phyloP scores from a whole-genome alignment of 805 yeast species.

The Saccharomycopsis sp. region DNA sequence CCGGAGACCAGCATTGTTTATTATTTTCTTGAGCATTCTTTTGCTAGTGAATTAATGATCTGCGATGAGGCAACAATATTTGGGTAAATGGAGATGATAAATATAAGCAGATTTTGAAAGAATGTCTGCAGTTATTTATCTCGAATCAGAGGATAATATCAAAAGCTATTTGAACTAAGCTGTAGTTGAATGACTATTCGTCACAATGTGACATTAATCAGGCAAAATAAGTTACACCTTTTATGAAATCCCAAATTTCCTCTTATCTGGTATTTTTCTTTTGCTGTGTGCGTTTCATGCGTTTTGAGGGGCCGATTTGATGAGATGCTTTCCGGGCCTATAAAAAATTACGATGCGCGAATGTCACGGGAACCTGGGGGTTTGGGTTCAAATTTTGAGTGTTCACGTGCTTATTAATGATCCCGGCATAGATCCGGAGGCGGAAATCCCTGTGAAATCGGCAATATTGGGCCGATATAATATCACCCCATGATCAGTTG shows the following conservation, averaged over 20 bases:
- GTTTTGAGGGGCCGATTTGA: not conserved
- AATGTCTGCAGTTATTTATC: too few relatives aligned
- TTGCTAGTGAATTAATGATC: not conserved
- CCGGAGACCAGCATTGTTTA: not conserved
- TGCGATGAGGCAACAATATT: not conserved
- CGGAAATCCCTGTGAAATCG: not conserved
- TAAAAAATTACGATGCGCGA: not conserved
- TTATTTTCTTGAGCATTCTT: not conserved
- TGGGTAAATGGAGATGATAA: not conserved
- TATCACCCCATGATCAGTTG: not conserved
- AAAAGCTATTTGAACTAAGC: too few relatives aligned
- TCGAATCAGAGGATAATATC: too few relatives aligned
- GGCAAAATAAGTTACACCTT: not conserved
- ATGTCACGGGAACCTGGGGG: not conserved
- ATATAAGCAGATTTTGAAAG: not conserved
- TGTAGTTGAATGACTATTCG: too few relatives aligned
- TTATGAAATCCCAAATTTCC: not conserved
- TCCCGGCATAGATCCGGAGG: not conserved
- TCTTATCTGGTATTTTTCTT: not conserved
- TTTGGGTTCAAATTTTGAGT: too few relatives aligned
- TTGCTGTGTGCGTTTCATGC: not conserved
- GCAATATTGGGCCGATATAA: not conserved
- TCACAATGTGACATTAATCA: too few relatives aligned
- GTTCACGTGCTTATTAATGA: not conserved
- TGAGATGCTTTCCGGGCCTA: not conserved